These are phyloP conservation scores for Mrakia gelida DNA, from an alignment of 768 basidiomycete species.

Conservation along the genomic window DNA sequence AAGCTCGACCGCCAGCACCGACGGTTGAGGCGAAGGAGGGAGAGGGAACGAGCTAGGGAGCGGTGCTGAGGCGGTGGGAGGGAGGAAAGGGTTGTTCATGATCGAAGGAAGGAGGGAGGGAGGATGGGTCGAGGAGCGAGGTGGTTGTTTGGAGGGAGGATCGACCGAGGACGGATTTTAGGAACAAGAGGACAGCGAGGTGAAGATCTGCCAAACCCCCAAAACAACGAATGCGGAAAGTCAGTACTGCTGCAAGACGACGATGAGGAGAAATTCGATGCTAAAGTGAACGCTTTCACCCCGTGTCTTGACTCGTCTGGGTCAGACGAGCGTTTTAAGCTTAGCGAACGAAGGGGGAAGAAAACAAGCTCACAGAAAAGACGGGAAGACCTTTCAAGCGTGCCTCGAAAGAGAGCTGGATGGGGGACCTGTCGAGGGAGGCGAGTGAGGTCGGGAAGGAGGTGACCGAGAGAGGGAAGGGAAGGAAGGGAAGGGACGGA, in stretches of 20 bases:
- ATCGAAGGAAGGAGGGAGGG: not conserved
- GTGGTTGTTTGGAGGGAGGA: not conserved
- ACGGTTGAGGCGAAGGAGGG: not conserved
- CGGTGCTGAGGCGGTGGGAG: not conserved
- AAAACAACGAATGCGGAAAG: not conserved
- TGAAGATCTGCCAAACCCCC: not conserved
- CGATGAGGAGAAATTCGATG: not conserved
- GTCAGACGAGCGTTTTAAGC: not conserved
- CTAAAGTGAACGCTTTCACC: not conserved
- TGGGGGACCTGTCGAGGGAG: too few relatives aligned
- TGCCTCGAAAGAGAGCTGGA: not conserved
- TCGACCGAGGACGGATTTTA: not conserved
- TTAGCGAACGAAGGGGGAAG: not conserved
- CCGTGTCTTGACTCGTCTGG: too few relatives aligned
- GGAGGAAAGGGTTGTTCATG: conserved; percentile 1
- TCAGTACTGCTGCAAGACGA: not conserved
- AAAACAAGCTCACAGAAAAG: not conserved
- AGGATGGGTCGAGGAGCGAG: too few relatives aligned
- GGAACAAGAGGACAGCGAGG: too few relatives aligned
- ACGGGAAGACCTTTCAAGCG: not conserved
- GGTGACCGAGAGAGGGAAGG: not conserved
- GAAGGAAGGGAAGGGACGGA: not conserved
- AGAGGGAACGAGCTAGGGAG: not conserved
- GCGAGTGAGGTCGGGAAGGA: not conserved
- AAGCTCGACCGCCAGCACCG: not conserved